These are phyloP conservation scores for Grosmannia penicillata DNA, from an alignment of 2,329 filamentous ascomycete genomes.

Conservation along the genomic window DNA sequence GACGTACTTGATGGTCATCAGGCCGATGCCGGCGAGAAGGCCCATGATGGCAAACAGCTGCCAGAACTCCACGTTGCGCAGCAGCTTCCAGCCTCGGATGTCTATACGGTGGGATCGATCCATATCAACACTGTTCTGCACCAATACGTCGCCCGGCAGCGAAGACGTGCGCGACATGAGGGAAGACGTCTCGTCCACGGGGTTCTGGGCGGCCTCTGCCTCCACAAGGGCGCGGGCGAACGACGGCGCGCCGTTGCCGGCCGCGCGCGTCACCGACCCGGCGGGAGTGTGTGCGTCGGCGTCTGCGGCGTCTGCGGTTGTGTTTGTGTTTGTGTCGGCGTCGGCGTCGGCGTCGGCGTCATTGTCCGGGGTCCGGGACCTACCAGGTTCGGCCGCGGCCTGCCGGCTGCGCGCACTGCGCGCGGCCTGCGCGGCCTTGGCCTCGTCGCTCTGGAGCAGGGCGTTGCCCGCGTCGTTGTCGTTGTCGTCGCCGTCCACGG, in stretches of 20 bases:
- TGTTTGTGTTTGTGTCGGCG: background rate
- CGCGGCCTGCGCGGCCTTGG: constrained; percentile 16
- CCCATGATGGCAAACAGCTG: constrained; percentile 78
- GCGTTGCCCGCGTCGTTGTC: constrained; percentile 13
- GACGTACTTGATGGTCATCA: constrained; percentile 97
- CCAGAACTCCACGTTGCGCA: constrained; percentile 71
- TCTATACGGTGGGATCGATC: constrained; percentile 71
- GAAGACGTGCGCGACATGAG: constrained; percentile 51
- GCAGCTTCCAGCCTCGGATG: constrained; percentile 68
- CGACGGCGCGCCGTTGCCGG: background rate
- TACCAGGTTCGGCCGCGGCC: constrained; percentile 48
- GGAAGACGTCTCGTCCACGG: constrained; percentile 61
- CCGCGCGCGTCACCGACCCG: background rate
- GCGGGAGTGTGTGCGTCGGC: background rate
- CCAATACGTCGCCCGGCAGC: constrained; percentile 32
- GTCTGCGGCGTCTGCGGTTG: background rate
- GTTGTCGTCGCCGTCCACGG: constrained; percentile 26
- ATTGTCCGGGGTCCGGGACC: constrained; percentile 24
- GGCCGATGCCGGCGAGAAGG: constrained; percentile 77
- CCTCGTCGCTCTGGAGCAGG: too few relatives aligned
- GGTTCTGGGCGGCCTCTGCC: constrained; percentile 19
- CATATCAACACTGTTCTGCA: constrained; percentile 50
- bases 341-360: background rate
- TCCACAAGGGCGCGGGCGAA: constrained; percentile 2
- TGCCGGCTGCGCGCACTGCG: constrained; percentile 19